Base-by-base conservation (phyloP, 306 rosid genomes). In the Trifolium subterraneum region DNA sequence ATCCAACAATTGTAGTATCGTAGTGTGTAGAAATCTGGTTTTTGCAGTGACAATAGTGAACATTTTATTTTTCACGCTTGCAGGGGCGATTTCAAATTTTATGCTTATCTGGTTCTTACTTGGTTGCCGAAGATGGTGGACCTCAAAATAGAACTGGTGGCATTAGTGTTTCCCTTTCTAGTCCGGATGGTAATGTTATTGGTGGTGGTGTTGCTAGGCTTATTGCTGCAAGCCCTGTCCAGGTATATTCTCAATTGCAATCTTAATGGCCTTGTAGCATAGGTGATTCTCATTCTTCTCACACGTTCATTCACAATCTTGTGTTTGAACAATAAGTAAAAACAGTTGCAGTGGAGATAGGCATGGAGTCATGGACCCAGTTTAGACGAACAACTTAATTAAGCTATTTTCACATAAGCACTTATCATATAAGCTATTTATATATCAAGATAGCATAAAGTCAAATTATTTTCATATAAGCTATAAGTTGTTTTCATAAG, bases 91-190 rank as follows among this genome's bases (percentile, higher is more conserved):
- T 95, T 67, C 96, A 95, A 83, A 95, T 95, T 77, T 75, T 95
- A 72, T 84, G 93, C 84, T 73, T 95, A 88, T 90, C 98, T 69
- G 99, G 99, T 74, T 95, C 99, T 68, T 95, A 90, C 83, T 84
- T 95, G 84, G 99, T 95, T 75, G 89, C 97, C 1, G 99, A 95
- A 78, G 99, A 95, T 72, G 97, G 98, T 14, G 93, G 97, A 27
- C 87, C 92, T 25, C 96, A 86, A 47, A 82, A 71, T 63, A 86
- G 99, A 82, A 92, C 90, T 0, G 99, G 99, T 10, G 93, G 99
- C 16, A 38, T 95, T 29, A 92, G 98, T 48, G 93, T 79, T 79
- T 94, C 98, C 52, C 96, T 94, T 56, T 82, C 91, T 64, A 88
- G 92, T 79, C 86, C 93, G 4, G 96, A 91, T 60, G 98, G 99